Evolutionary conservation across 2,329 filamentous ascomycete genomes (phyloP).

Genomic region (Colletotrichum cordylinicola): DNA sequence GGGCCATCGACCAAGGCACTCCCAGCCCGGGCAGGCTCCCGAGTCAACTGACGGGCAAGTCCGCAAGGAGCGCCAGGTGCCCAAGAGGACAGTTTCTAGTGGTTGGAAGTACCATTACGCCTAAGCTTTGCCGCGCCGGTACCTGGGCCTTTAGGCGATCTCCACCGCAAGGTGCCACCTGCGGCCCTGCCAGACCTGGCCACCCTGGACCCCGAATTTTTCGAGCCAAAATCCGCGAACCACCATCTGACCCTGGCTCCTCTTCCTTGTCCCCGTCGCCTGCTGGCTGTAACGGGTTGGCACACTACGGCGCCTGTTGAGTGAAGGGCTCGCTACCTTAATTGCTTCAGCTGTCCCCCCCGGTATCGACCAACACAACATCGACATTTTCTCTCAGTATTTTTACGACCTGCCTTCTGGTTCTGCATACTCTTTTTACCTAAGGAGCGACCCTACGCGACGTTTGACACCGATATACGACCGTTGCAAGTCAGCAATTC

Average conservation of each 20-base stretch:
- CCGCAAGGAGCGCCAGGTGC: constrained; percentile 11
- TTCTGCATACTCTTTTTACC: not conserved
- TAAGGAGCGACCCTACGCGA: not conserved
- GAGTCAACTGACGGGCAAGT: constrained; percentile 12
- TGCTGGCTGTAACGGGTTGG: not conserved
- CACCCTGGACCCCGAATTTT: constrained; percentile 20
- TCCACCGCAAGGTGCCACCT: not conserved
- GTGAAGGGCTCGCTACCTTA: constrained; percentile 12
- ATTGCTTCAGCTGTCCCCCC: constrained; percentile 14
- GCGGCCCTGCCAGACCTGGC: not conserved
- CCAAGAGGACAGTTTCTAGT: not conserved
- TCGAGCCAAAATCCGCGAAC: constrained; percentile 14
- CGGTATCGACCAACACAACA: not conserved
- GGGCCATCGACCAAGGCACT: constrained; percentile 4
- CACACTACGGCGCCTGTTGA: not conserved
- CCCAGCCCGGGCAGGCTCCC: not conserved
- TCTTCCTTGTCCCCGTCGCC: not conserved
- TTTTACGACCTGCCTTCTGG: not conserved
- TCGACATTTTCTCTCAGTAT: not conserved
- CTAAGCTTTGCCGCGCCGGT: constrained; percentile 3
- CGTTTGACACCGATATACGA: not conserved
- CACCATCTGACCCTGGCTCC: constrained; percentile 10
- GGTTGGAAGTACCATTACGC: not conserved
- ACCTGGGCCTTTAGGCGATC: not conserved
- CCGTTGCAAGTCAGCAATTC: not conserved